phyloP scores from a whole-genome alignment of 2,329 filamentous ascomycete species.

The Drechslerella stenobrocha region DNA sequence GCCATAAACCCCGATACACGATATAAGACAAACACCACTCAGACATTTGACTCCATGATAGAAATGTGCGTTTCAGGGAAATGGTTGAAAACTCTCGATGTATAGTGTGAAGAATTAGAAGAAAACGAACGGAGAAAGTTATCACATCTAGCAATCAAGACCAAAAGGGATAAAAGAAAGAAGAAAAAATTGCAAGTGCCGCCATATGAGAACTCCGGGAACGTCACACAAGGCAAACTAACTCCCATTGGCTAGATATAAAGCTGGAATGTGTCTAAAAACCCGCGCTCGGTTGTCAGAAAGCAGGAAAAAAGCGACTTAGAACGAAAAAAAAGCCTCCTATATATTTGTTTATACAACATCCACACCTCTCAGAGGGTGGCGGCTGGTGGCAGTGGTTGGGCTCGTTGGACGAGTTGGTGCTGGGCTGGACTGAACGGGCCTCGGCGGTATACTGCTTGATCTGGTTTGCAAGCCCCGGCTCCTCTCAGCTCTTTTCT shows the following conservation, averaged over 20 bases:
- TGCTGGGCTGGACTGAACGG: conserved; percentile 34
- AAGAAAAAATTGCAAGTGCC: conserved; percentile 1
- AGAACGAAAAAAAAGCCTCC: background rate
- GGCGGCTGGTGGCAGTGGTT: conserved; percentile 12
- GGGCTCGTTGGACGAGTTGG: conserved; percentile 38
- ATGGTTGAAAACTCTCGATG: too few relatives aligned
- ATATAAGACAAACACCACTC: too few relatives aligned
- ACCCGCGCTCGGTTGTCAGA: too few relatives aligned
- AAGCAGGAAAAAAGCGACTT: background rate
- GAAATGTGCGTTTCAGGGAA: too few relatives aligned
- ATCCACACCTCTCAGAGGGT: conserved; percentile 21
- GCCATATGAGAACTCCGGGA: background rate
- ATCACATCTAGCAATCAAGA: background rate
- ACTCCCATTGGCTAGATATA: too few relatives aligned
- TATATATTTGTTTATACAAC: background rate
- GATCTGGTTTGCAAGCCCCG: conserved; percentile 27
- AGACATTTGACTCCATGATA: too few relatives aligned
- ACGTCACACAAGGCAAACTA: background rate
- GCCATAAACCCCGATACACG: too few relatives aligned
- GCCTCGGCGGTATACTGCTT: conserved; percentile 34
- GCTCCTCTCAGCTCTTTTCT: conserved; percentile 27
- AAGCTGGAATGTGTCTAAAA: too few relatives aligned
- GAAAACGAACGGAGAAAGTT: too few relatives aligned
- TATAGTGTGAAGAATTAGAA: too few relatives aligned
- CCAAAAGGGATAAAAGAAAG: conserved; percentile 2